phyloP scores from a whole-genome alignment of 1,284 basidiomycete species.

The Tilletia setariae region DNA sequence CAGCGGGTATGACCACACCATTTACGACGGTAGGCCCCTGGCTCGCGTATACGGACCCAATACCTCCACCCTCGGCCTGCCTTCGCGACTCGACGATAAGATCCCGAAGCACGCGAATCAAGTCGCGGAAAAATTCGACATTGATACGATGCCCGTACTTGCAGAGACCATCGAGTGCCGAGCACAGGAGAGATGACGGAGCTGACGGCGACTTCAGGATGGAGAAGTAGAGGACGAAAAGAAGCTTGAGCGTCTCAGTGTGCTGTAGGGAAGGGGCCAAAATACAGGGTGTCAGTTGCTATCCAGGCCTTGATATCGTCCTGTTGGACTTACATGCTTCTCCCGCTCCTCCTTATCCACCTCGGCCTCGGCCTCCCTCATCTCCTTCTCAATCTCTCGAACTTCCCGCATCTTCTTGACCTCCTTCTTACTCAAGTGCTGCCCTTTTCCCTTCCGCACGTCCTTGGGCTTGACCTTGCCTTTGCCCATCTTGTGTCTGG shows the following conservation, averaged over 20 bases:
- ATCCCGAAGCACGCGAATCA: slow-evolving; percentile 79
- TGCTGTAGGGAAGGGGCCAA: slow-evolving; percentile 61
- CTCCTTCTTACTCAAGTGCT: slow-evolving; percentile 49
- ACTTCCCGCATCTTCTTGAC: slow-evolving; percentile 46
- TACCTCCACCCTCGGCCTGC: slow-evolving; percentile 2
- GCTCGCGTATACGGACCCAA: slow-evolving; percentile 7
- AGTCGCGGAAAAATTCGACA: slow-evolving; percentile 96
- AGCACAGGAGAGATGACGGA: slow-evolving; percentile 77
- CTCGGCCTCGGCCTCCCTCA: slow-evolving; percentile 73
- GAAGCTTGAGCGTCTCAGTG: slow-evolving; percentile 94
- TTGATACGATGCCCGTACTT: slow-evolving; percentile 95
- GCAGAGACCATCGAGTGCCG: slow-evolving; percentile 85
- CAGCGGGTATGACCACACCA: neutral
- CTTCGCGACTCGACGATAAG: slow-evolving; percentile 61
- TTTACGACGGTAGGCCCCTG: neutral
- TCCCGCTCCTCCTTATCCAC: slow-evolving; percentile 88
- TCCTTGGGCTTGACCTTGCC: slow-evolving; percentile 35
- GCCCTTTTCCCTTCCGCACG: slow-evolving; percentile 44
- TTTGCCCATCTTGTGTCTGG: slow-evolving; percentile 60
- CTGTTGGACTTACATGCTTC: slow-evolving; percentile 64
- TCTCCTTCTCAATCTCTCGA: slow-evolving; percentile 46
- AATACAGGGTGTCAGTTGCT: neutral
- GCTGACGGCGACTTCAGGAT: slow-evolving; percentile 78
- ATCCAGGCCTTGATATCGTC: neutral
- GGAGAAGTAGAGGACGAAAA: slow-evolving; percentile 96